These are phyloP conservation scores for Erythrophleum ivorense DNA, from an alignment of 331 rosid genomes.

Conservation along the genomic window DNA sequence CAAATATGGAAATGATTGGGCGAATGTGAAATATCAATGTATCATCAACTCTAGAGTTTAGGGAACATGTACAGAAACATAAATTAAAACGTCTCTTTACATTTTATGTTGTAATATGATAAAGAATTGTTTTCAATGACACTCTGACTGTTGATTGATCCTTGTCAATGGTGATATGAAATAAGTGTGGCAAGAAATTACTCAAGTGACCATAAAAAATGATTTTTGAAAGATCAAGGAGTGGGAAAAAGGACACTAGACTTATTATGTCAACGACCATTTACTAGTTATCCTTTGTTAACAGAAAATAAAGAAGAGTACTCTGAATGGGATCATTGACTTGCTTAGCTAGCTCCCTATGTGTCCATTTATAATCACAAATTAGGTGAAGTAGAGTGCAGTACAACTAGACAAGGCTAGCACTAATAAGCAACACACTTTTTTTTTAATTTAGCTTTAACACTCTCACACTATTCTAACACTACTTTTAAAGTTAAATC, in stretches of 20 bases:
- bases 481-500: too few species aligned
- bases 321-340: neutral
- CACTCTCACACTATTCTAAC: neutral
- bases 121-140: neutral
- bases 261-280: neutral
- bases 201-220: neutral
- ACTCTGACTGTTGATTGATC: neutral
- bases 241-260: neutral
- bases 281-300: neutral
- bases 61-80: neutral
- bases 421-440: neutral
- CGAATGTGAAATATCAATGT: neutral
- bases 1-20: neutral
- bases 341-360: neutral
- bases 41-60: neutral
- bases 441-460: neutral
- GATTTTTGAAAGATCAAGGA: neutral
- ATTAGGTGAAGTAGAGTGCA: neutral
- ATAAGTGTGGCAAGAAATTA: neutral
- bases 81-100: neutral
- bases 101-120: neutral
- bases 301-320: neutral
- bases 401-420: neutral
- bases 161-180: neutral
- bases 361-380: neutral